These are phyloP conservation scores for Yamadazyma takamatsuzukensis DNA, from an alignment of 805 yeast genomes.

Conservation along the genomic window DNA sequence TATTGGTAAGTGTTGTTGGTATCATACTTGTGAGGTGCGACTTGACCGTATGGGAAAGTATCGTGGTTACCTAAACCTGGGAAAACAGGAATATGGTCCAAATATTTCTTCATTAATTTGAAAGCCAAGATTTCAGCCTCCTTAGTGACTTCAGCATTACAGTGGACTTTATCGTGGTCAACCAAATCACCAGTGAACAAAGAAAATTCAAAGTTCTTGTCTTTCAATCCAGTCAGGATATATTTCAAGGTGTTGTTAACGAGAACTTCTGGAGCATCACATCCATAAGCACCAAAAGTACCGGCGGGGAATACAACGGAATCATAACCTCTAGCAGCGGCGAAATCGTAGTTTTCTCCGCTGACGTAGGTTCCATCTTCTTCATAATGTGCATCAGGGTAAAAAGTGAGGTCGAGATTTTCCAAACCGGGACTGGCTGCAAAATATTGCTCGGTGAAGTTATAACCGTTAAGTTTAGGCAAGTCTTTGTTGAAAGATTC, in stretches of 20 bases:
- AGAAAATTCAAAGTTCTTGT: constrained; percentile 51
- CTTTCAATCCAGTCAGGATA: constrained; percentile 11
- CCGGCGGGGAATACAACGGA: constrained; percentile 46
- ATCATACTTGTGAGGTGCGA: constrained; percentile 45
- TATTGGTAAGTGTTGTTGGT: constrained; percentile 30
- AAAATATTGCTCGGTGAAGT: constrained; percentile 27
- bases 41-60: constrained; percentile 67
- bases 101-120: constrained; percentile 49
- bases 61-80: constrained; percentile 72
- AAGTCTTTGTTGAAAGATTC: constrained; percentile 37
- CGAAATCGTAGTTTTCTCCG: constrained; percentile 34
- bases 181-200: constrained; percentile 73
- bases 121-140: constrained; percentile 72
- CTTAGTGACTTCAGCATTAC: constrained; percentile 59
- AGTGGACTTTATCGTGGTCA: constrained; percentile 57
- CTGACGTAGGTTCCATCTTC: constrained; percentile 20
- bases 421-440: constrained; percentile 10
- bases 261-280: constrained; percentile 65
- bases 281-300: constrained; percentile 56
- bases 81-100: constrained; percentile 53
- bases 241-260: constrained; percentile 52
- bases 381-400: constrained; percentile 26
- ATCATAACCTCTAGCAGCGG: constrained; percentile 17
- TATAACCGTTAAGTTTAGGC: constrained; percentile 19
- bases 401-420: constrained; percentile 11